phyloP scores from a whole-genome alignment of 2,329 filamentous ascomycete species.

The Didymella segeticola region DNA sequence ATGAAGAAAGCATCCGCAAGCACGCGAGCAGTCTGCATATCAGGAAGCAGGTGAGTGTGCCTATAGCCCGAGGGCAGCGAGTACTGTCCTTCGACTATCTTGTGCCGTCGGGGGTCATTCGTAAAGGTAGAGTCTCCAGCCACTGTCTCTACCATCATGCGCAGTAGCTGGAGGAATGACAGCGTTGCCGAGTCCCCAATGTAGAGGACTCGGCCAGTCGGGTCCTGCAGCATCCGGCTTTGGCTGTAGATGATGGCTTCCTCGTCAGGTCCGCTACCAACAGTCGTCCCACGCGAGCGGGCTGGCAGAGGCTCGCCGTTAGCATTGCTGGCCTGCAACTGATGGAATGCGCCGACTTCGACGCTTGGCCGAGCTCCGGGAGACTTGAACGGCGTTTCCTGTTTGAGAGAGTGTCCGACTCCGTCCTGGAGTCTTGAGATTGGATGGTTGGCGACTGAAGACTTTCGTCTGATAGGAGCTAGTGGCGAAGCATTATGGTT shows the following conservation, averaged over 20 bases:
- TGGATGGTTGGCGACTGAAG: constrained; percentile 23
- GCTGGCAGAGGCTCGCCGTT: constrained; percentile 31
- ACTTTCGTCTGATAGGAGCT: constrained; percentile 22
- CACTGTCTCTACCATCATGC: constrained; percentile 64
- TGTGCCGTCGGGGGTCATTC: constrained; percentile 62
- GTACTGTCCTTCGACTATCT: constrained; percentile 63
- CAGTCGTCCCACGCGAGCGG: constrained; percentile 41
- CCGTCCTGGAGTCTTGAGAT: constrained; percentile 11
- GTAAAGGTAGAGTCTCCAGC: constrained; percentile 65
- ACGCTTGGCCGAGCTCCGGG: constrained; percentile 30
- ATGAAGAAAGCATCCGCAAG: constrained; percentile 67
- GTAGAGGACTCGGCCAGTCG: constrained; percentile 64
- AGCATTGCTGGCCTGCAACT: constrained; percentile 28
- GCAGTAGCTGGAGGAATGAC: constrained; percentile 66
- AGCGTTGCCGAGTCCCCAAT: constrained; percentile 69
- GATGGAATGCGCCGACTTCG: constrained; percentile 36
- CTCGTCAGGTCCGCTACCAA: constrained; percentile 58
- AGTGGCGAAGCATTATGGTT: constrained; percentile 30
- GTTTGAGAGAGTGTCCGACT: constrained; percentile 19
- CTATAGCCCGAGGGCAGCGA: constrained; percentile 55
- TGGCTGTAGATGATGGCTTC: constrained; percentile 63
- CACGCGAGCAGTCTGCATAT: constrained; percentile 61
- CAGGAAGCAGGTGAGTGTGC: constrained; percentile 62
- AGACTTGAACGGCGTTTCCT: constrained; percentile 30
- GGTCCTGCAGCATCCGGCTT: constrained; percentile 66